A percentile compares a stretch with the other conserved stretches of the same genome.
These are phyloP conservation scores for Pseudogymnoascus pannorum DNA, from an alignment of 2,329 filamentous ascomycete genomes.

Conservation along the genomic window DNA sequence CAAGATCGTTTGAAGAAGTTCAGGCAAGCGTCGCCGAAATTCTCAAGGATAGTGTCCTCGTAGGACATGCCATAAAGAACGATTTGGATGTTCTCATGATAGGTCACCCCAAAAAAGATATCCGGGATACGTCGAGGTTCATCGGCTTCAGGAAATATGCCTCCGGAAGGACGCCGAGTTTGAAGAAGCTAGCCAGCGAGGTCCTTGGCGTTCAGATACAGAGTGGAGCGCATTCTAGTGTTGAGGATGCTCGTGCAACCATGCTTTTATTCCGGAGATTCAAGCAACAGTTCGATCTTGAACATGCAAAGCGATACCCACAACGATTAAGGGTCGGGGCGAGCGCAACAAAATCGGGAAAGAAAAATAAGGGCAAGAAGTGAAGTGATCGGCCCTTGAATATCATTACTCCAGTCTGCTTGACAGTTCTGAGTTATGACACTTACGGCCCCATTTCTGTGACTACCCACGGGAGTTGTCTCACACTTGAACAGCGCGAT, in stretches of 20 bases:
- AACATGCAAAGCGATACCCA: slow-evolving; percentile 63
- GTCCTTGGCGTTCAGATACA: slow-evolving; percentile 57
- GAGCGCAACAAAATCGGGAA: slow-evolving; percentile 1
- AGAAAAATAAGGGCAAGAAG: slow-evolving; percentile 37
- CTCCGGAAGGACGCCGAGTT: slow-evolving; percentile 59
- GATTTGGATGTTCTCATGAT: slow-evolving; percentile 68
- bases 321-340: slow-evolving; percentile 24
- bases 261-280: slow-evolving; percentile 83
- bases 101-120: slow-evolving; percentile 68
- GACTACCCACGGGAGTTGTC: background rate
- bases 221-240: slow-evolving; percentile 55
- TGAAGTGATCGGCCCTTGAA: slow-evolving; percentile 16
- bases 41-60: slow-evolving; percentile 62
- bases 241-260: slow-evolving; percentile 76
- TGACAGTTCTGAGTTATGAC: background rate
- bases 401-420: background rate
- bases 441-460: background rate
- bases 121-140: slow-evolving; percentile 78
- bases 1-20: slow-evolving; percentile 67
- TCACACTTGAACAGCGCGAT: background rate
- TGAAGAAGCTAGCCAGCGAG: slow-evolving; percentile 51
- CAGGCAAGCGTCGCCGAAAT: slow-evolving; percentile 64
- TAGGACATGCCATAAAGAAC: slow-evolving; percentile 79
- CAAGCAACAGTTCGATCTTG: slow-evolving; percentile 78
- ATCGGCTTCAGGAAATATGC: slow-evolving; percentile 64